phyloP scores from a whole-genome alignment of 352 stramenopile species.

The Globisporangium mamillatum region DNA sequence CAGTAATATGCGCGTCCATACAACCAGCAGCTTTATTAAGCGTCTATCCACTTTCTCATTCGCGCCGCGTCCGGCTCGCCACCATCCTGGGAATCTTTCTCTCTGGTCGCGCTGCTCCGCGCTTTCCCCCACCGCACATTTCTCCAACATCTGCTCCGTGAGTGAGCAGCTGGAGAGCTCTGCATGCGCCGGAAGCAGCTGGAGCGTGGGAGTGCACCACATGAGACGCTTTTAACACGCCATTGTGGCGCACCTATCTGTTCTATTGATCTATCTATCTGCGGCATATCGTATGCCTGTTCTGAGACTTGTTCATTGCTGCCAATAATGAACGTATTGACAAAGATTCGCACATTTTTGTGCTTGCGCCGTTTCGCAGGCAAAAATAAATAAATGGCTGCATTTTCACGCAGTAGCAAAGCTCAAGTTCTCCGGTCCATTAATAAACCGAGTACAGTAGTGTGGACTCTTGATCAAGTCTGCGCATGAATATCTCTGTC shows the following conservation, averaged over 20 bases:
- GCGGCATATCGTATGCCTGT: not conserved
- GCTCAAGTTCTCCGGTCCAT: not conserved
- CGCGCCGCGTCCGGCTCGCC: not conserved
- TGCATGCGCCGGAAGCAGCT: not conserved
- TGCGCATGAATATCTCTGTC: not conserved
- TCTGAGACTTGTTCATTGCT: not conserved
- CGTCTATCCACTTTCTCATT: not conserved
- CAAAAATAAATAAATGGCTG: not conserved
- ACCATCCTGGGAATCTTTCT: not conserved
- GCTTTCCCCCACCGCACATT: not conserved
- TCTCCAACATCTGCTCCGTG: not conserved
- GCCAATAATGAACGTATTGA: not conserved
- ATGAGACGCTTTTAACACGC: not conserved
- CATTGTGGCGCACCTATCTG: not conserved
- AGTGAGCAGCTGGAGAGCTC: not conserved
- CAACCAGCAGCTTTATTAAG: not conserved
- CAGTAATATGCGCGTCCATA: not conserved
- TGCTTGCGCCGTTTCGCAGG: not conserved
- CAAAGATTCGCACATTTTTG: not conserved
- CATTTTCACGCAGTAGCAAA: not conserved
- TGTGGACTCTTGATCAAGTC: not conserved
- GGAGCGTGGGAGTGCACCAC: not conserved
- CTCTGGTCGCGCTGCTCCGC: not conserved
- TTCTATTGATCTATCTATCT: not conserved
- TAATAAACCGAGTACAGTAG: not conserved